Conservation (phyloP, 805 yeast genomes). For the Candida vaughaniae region DNA sequence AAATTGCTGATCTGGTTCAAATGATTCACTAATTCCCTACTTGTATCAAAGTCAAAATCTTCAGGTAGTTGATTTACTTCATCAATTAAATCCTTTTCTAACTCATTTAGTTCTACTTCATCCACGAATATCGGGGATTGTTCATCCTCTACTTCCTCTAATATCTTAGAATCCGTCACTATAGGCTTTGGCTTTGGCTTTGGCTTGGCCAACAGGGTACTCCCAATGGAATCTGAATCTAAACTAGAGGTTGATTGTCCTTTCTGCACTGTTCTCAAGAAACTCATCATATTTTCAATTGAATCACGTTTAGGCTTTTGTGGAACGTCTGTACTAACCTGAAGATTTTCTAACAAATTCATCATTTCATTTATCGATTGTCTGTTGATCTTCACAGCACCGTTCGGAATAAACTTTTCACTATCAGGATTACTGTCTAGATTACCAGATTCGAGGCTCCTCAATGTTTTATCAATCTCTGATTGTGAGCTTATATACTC, state of each 20-base stretch:
- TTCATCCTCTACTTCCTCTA: slow-evolving; percentile 5
- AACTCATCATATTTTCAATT: slow-evolving; percentile 24
- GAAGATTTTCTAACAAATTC: slow-evolving; percentile 21
- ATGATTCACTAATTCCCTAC: slow-evolving; percentile 11
- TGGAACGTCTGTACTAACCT: slow-evolving; percentile 9
- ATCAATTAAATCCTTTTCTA: slow-evolving; percentile 33
- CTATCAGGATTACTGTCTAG: not conserved
- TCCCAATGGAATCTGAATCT: not conserved
- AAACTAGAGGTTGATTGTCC: slow-evolving; percentile 1
- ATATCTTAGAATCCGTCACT: not conserved
- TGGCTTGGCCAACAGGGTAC: not conserved
- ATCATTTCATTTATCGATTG: slow-evolving; percentile 34
- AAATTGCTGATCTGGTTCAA: slow-evolving; percentile 18
- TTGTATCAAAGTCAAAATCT: slow-evolving; percentile 36
- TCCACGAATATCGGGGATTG: slow-evolving; percentile 6
- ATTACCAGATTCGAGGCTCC: slow-evolving; percentile 1
- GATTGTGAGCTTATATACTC: too few relatives aligned
- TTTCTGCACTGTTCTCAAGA: slow-evolving; percentile 13
- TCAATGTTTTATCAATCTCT: slow-evolving; percentile 6
- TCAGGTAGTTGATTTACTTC: slow-evolving; percentile 37
- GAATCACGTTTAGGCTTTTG: slow-evolving; percentile 18
- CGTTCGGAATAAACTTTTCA: not conserved
- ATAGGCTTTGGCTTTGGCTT: not conserved
- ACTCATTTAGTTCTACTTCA: slow-evolving; percentile 10
- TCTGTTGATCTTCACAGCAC: slow-evolving; percentile 18